phyloP scores from a whole-genome alignment of 768 basidiomycete species.

The Steccherinum ochraceum region DNA sequence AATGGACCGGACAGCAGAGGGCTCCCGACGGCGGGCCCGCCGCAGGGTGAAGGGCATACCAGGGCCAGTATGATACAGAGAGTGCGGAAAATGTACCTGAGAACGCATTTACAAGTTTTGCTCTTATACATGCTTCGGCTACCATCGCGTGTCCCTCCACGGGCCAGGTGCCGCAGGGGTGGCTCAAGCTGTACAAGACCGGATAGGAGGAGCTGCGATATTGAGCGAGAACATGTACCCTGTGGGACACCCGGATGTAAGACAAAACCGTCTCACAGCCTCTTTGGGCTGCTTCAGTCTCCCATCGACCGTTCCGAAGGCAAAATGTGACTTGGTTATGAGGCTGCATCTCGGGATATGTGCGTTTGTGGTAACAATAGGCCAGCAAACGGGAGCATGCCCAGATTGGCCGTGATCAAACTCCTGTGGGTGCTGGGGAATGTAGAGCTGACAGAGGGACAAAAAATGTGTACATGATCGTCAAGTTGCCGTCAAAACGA shows the following conservation, averaged over 20 bases:
- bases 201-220: not conserved
- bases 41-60: conserved; percentile 37
- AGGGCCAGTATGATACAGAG: conserved; percentile 17
- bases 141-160: not conserved
- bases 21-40: conserved; percentile 41
- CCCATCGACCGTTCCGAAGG: not conserved
- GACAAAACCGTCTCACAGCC: conserved; percentile 1
- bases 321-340: not conserved
- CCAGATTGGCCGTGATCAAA: not conserved
- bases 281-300: not conserved
- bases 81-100: conserved; percentile 4
- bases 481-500: no score
- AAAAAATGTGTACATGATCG: no score
- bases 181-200: not conserved
- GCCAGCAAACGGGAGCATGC: not conserved
- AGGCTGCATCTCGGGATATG: not conserved
- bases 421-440: not conserved
- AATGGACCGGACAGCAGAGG: conserved; percentile 45
- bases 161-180: not conserved
- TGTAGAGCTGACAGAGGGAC: no score
- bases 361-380: conserved; percentile 1
- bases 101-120: not conserved
- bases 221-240: not conserved
- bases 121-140: not conserved
- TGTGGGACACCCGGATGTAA: not conserved